Evolutionary conservation across 2,329 filamentous ascomycete species (phyloP).

Genomic region (Colletotrichum gloeosporioides): DNA sequence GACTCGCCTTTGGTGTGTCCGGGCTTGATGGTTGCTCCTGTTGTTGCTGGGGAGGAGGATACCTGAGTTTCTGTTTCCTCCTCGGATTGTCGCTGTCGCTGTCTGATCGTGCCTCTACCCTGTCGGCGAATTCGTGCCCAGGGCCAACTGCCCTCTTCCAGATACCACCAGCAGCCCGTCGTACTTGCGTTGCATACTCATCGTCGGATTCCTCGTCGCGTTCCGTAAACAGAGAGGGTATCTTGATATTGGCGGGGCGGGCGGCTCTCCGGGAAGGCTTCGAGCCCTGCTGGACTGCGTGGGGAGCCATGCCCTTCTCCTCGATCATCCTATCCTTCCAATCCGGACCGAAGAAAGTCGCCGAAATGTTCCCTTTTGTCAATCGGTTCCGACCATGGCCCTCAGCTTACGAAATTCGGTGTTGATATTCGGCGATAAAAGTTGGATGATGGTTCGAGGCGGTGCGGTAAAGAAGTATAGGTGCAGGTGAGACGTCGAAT

Average conservation of each 20-base stretch:
- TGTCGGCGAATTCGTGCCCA: neutral
- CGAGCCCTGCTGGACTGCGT: neutral
- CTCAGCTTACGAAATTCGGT: neutral
- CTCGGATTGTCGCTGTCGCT: constrained; percentile 8
- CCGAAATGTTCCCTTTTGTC: constrained; percentile 9
- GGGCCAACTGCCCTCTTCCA: neutral
- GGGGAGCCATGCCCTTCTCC: constrained; percentile 11
- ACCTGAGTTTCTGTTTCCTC: neutral
- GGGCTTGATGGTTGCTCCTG: constrained; percentile 5
- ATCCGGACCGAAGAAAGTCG: constrained; percentile 11
- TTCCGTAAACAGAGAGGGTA: neutral
- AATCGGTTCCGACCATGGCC: constrained; percentile 18
- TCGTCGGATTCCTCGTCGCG: constrained; percentile 14
- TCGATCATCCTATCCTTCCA: constrained; percentile 20
- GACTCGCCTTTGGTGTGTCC: neutral
- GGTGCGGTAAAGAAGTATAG: neutral
- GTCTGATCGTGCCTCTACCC: constrained; percentile 9
- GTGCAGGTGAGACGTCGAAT: neutral
- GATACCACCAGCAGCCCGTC: constrained; percentile 8
- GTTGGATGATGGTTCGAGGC: neutral
- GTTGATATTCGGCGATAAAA: neutral
- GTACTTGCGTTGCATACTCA: constrained; percentile 6
- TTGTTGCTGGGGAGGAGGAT: neutral
- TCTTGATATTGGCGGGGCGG: constrained; percentile 2
- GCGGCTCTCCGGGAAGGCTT: constrained; percentile 1